A percentile compares a stretch with the other conserved stretches of the same genome.
Conservation (phyloP, 2,329 filamentous ascomycete species). For the Aspergillus pseudoglaucus region DNA sequence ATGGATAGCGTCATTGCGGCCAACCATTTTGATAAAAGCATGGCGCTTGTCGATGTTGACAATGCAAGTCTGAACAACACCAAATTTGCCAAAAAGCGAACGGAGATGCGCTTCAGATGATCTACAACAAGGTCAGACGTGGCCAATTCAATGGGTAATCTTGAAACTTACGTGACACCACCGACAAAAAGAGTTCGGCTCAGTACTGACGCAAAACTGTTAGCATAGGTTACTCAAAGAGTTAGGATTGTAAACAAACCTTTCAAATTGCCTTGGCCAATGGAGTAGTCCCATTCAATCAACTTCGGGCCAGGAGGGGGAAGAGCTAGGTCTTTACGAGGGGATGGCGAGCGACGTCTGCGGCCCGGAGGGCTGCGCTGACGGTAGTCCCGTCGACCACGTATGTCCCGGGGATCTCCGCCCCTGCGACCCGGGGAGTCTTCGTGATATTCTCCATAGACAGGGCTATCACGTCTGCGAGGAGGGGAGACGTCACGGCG, state of each 20-base stretch:
- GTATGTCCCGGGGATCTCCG: conserved; percentile 50
- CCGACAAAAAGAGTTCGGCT: conserved; percentile 96
- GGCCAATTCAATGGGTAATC: background rate
- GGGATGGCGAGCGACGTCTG: conserved; percentile 58
- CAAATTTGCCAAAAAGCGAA: conserved; percentile 71
- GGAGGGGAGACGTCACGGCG: conserved; percentile 59
- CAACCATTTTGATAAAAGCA: conserved; percentile 98
- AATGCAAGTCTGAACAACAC: conserved; percentile 91
- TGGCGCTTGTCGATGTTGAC: conserved; percentile 97
- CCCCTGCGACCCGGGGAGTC: conserved; percentile 59
- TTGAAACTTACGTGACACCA: conserved; percentile 69
- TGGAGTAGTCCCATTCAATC: conserved; percentile 68
- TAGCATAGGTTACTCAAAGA: conserved; percentile 2
- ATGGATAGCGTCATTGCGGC: conserved; percentile 70
- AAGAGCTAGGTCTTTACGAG: conserved; percentile 38
- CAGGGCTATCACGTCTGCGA: conserved; percentile 60
- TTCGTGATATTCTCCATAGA: conserved; percentile 66
- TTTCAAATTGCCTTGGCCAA: conserved; percentile 75
- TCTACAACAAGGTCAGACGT: conserved; percentile 36
- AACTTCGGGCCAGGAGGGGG: conserved; percentile 59
- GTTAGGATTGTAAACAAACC: conserved; percentile 33
- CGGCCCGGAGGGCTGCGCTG: conserved; percentile 76
- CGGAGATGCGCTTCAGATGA: conserved; percentile 77
- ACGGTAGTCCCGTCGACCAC: conserved; percentile 62
- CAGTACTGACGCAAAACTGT: conserved; percentile 52